Evolutionary conservation across 176 grass and related monocot species (phyloP), one percentile per base, ranked within the genome.

Genomic region (Puya raimondii): DNA sequence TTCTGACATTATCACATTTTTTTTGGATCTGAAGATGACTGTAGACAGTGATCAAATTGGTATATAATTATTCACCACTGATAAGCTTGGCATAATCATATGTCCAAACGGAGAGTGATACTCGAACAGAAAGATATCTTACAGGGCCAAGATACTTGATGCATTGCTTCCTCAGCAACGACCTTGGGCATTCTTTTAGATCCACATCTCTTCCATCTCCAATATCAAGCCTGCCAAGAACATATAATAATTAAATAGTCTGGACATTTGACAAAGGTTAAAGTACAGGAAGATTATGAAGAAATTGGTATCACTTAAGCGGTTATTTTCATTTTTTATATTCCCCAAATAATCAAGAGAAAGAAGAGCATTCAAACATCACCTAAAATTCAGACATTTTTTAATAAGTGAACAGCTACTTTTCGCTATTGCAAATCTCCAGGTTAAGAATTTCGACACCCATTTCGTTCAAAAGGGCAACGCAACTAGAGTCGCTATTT

Each of bases 61-160:
- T 3, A 59, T 16, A 59, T 59, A 33, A 33, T 6, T 33, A 33
- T 33, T 33, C 56, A 59, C 56, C 56, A 21, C 29, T 9, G 56
- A 20, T 59, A 59, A 59, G 56, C 56, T 20, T 59, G 16, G 20
- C 56, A 8, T 59, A 59, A 21, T 21, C 56, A 61, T 22, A 61
- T 22, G 3, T 61, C 21, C 14, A 61, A 20, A 61, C 16, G 21
- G 56, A 16, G 21, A 61, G 21, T 61, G 21, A 18, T 18, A 22
- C 63, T 63, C 14, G 29, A 33, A 53, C 16, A 56, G 63, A 70
- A 79, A 23, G 3, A 67, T 49, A 80, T 66, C 72, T 97, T 91
- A 97, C 94, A 80, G 89, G 89, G 49, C 94, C 87, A 48, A 97
- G 89, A 86, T 97, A 97, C 56, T 74, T 84, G 56, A 97, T 92